phyloP scores from a whole-genome alignment of 1,284 basidiomycete genomes.

The Xerocomus minutiporus region DNA sequence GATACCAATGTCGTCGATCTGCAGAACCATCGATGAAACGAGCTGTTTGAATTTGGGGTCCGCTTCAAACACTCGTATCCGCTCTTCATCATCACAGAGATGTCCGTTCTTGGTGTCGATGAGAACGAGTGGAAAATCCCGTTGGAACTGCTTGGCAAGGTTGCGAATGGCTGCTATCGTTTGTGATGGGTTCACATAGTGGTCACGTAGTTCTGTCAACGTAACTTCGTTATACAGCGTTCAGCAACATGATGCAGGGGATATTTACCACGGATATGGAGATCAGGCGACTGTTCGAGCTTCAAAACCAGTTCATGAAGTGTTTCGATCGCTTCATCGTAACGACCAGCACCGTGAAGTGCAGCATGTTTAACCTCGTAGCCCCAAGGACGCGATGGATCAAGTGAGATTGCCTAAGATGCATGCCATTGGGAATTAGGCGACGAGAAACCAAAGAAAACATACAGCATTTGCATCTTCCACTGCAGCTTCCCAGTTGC shows the following conservation, averaged over 20 bases:
- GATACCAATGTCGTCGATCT: constrained; percentile 5
- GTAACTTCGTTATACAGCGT: not conserved
- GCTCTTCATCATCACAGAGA: constrained; percentile 15
- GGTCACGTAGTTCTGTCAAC: not conserved
- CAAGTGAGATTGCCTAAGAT: constrained; percentile 10
- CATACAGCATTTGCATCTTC: constrained; percentile 18
- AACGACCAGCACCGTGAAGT: constrained; percentile 11
- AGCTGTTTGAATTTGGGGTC: constrained; percentile 17
- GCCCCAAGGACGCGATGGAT: constrained; percentile 6
- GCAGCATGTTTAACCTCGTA: constrained; percentile 14
- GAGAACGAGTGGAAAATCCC: constrained; percentile 10
- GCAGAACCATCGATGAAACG: constrained; percentile 12
- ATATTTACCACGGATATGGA: constrained; percentile 8
- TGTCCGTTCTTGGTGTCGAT: constrained; percentile 14
- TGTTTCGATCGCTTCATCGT: constrained; percentile 15
- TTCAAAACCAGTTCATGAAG: constrained; percentile 7
- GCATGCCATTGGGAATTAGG: not conserved
- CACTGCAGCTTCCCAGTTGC: constrained; percentile 9
- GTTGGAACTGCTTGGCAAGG: constrained; percentile 6
- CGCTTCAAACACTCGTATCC: constrained; percentile 7
- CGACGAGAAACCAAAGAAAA: not conserved
- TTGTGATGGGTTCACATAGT: constrained; percentile 11
- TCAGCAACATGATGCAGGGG: not conserved
- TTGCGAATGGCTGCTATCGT: constrained; percentile 3
- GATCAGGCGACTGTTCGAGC: constrained; percentile 7